Evolutionary conservation across 371 early-diverging fungal species (phyloP).

Genomic region (Mucor saturninus): DNA sequence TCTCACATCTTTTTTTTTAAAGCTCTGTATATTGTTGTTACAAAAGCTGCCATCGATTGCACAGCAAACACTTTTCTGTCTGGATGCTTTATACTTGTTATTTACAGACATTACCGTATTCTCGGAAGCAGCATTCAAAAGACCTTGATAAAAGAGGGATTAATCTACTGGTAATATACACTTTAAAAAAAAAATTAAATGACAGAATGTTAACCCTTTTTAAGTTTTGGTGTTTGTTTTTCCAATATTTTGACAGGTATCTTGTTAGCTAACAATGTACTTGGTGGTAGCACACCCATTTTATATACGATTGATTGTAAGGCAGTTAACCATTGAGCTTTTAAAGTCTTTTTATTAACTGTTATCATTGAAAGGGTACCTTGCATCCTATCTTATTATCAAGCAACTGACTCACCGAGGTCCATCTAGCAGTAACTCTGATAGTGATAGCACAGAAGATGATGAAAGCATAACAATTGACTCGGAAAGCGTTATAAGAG

Average conservation of each 20-base stretch:
- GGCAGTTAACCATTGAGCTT: not conserved
- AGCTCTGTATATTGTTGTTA: conserved; percentile 42
- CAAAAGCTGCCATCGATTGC: conserved; percentile 45
- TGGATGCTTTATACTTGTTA: conserved; percentile 47
- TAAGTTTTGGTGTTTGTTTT: conserved; percentile 51
- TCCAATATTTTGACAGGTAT: conserved; percentile 53
- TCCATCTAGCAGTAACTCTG: not conserved
- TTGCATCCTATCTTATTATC: conserved; percentile 54
- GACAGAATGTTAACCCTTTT: no score
- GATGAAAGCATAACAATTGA: conserved; percentile 13
- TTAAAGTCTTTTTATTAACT: not conserved
- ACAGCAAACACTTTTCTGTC: conserved; percentile 48
- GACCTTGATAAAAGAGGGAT: conserved; percentile 42
- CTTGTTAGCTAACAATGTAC: conserved; percentile 29
- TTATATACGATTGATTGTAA: conserved; percentile 56
- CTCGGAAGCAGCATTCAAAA: conserved; percentile 47
- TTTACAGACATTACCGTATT: conserved; percentile 46
- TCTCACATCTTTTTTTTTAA: not conserved
- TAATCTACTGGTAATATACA: conserved; percentile 44
- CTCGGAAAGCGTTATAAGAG: not conserved
- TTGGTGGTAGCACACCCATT: conserved; percentile 49
- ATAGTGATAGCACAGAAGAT: conserved; percentile 24
- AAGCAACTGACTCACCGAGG: conserved; percentile 43
- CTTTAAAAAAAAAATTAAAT: not conserved
- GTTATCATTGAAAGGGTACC: conserved; percentile 35